Evolutionary conservation across 1,284 basidiomycete genomes (phyloP), one percentile per base, ranked within the genome.

Genomic region (Cystobasidium sp.): DNA sequence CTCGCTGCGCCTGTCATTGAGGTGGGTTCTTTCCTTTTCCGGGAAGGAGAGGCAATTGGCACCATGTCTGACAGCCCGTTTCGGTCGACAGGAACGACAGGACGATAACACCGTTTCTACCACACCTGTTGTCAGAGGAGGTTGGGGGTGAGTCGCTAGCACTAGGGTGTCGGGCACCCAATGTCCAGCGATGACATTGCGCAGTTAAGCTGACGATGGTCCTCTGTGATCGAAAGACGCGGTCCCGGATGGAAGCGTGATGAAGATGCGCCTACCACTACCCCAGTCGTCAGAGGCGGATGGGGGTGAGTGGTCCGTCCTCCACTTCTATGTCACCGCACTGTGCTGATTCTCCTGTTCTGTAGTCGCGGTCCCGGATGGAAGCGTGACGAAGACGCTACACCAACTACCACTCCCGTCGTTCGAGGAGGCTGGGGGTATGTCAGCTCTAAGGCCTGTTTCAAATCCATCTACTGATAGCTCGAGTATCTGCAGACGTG

Each of bases 1-100:
- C 24, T 66, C 52, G 70, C 70, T 24, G 70, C 70, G 41, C 70
- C 70, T 20, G 70, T 73, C 51, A 49, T 73, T 46, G 70, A 73
- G 63, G 70, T 65, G 37, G 39, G 70, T 31, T 49, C 39, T 49
- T 73, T 65, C 63, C 70, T 73, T 52, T 56, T 73, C 62, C 70
- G 70, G 70, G 39, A 49, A 18, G 68, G 68, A 1, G n/a, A n/a
- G 18, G 47, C 62, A 58, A 14, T 10, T n/a, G 31, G 62, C 1
- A 10, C 64, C 6, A 37, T 18, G 16, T 18, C 51, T 66, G 64
- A 66, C 64, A 9, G n/a, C 49, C 64, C 51, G 18, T 44, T 53
- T 44, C n/a, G 16, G 49, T 20, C 51, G 3, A 66, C 64, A 67
- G 31, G 69, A 63, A 14, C 59, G 49, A 51, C 31, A 58, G 12